A percentile compares a stretch with the other conserved stretches of the same genome.
Evolutionary conservation across 1,284 basidiomycete species (phyloP).

Genomic region (Trametes sp.): DNA sequence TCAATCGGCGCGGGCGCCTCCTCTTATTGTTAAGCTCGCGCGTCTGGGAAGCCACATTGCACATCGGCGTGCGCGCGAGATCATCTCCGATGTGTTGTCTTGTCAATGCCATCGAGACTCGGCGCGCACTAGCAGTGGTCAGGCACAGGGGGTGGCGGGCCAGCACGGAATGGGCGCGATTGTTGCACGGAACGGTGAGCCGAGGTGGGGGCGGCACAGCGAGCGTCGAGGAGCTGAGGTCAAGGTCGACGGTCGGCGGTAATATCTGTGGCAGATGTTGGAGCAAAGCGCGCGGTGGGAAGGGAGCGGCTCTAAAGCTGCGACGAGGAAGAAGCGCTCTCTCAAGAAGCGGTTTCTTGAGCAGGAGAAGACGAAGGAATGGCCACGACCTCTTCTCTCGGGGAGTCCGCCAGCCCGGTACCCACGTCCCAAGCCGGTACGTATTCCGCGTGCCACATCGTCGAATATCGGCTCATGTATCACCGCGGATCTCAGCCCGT

Average conservation of each 20-base stretch:
- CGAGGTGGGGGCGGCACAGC: background rate
- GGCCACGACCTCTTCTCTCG: conserved; percentile 3
- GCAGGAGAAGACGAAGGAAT: background rate
- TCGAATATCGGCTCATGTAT: background rate
- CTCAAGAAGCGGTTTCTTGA: conserved; percentile 5
- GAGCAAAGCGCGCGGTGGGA: background rate
- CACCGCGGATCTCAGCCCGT: background rate
- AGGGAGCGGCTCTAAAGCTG: conserved; percentile 3
- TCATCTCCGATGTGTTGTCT: conserved; percentile 8
- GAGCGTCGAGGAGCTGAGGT: background rate
- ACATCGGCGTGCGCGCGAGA: conserved; percentile 1
- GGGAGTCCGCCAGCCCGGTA: background rate
- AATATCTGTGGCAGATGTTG: background rate
- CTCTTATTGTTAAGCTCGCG: conserved; percentile 25
- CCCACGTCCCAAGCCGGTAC: background rate
- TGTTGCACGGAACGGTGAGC: conserved; percentile 8
- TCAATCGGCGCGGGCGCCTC: conserved; percentile 4
- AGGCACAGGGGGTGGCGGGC: background rate
- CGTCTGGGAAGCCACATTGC: conserved; percentile 2
- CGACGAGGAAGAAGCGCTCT: background rate
- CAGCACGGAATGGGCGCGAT: background rate
- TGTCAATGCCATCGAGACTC: background rate
- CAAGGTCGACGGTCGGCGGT: no score
- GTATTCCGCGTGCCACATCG: background rate
- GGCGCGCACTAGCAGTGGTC: background rate